Base-by-base conservation (phyloP, 139 green algal species). In the Haematococcus sp. region DNA sequence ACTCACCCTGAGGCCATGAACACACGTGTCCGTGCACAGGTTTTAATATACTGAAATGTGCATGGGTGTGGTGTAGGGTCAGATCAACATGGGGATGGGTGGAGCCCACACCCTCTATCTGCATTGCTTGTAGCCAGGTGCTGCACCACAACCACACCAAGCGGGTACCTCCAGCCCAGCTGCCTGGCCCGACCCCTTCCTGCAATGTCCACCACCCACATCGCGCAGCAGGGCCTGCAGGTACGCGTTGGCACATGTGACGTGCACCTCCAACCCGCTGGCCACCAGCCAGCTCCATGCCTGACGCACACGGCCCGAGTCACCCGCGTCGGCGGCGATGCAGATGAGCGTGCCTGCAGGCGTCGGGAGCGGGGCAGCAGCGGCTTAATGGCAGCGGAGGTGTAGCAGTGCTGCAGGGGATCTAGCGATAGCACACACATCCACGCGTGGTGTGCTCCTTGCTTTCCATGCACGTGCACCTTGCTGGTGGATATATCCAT, bases 171-270 rank as follows among this genome's bases (percentile, higher is more conserved):
- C 17, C 33, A 28, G n/a, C n/a, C n/a, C n/a, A n/a, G n/a, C n/a
- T n/a, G n/a, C n/a, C n/a, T n/a, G n/a, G n/a, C 68, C n/a, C 25
- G 19, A 27, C 16, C 27, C 17, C 46, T 34, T 16, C 32, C n/a
- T 20, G 20, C 27, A 28, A 25, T 9, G 17, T 23, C 22, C 17
- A 11, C 49, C 31, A 22, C 34, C 64, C 27, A 27, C 44, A 27
- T 30, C 63, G 70, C 76, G 20, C 60, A 90, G 70, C 3, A 93
- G 82, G 3, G 86, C 88, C 3, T 80, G 76, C 67, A 95, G 82
- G 63, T 90, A 91, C 3, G 80, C 79, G 71, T 93, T 94, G 56
- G 83, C 79, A 72, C 83, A 91, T 4, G 81, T 81, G 28, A 90
- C 72, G 34, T 89, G 81, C 40, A 91, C 79, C 35, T 93, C 87